phyloP scores from a whole-genome alignment of 2,329 filamentous ascomycete species.

The Alternaria sp. region DNA sequence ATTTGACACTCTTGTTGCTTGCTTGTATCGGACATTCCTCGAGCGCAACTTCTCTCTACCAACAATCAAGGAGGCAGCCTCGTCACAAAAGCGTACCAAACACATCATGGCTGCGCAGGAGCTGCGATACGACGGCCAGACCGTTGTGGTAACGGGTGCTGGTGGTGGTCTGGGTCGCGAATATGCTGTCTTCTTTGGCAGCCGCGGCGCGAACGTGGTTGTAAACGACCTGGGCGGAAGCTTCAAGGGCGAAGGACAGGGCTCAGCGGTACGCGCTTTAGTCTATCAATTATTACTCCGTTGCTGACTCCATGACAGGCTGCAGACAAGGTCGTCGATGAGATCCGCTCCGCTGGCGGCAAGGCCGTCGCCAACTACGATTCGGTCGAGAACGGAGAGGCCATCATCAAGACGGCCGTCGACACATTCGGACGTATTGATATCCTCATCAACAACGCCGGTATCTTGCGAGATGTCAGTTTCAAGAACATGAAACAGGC shows the following conservation, averaged over 20 bases:
- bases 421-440: slow-evolving; percentile 86
- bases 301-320: slow-evolving; percentile 61
- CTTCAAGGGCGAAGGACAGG: slow-evolving; percentile 90
- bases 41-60: slow-evolving; percentile 9
- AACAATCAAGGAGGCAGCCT: slow-evolving; percentile 14
- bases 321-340: slow-evolving; percentile 82
- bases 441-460: slow-evolving; percentile 96
- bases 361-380: slow-evolving; percentile 99
- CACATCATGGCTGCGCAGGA: slow-evolving; percentile 53
- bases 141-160: slow-evolving; percentile 86
- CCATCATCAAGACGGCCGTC: slow-evolving; percentile 90
- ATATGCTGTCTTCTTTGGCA: slow-evolving; percentile 89
- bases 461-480: slow-evolving; percentile 92
- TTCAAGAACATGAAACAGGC: slow-evolving; percentile 99
- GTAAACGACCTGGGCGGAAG: slow-evolving; percentile 96
- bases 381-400: slow-evolving; percentile 89
- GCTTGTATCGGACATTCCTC: slow-evolving; percentile 13
- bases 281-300: background rate
- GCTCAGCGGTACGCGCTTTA: slow-evolving; percentile 73
- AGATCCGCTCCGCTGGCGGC: slow-evolving; percentile 87
- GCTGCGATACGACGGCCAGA: slow-evolving; percentile 86
- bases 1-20: slow-evolving; percentile 3
- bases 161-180: slow-evolving; percentile 83
- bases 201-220: slow-evolving; percentile 90
- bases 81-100: slow-evolving; percentile 3